Evolutionary conservation across 169 alveolate species (phyloP).

Genomic region (Hammondia hammondi): DNA sequence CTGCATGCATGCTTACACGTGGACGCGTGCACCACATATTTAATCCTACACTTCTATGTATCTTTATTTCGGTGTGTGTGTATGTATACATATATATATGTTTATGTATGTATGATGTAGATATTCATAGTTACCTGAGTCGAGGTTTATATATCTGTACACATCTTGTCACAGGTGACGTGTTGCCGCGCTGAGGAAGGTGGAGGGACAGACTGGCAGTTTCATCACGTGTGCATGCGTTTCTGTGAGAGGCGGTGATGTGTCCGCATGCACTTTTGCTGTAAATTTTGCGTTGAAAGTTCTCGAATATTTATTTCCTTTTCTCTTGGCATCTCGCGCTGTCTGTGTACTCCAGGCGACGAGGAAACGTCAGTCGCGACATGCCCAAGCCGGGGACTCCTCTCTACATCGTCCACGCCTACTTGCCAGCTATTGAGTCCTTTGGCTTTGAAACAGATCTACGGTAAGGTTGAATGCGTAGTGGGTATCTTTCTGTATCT

Average conservation of each 20-base stretch:
- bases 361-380: constrained; percentile 93
- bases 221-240: too few species aligned
- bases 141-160: too few species aligned
- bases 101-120: not conserved
- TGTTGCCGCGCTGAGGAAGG: too few species aligned
- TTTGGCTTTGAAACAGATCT: constrained; percentile 99
- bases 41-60: too few species aligned
- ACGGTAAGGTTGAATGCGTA: constrained; percentile 71
- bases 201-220: too few species aligned
- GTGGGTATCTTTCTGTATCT: not conserved
- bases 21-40: not conserved
- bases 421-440: constrained; percentile 98
- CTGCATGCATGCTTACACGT: not conserved
- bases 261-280: too few species aligned
- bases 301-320: too few species aligned
- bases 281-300: not conserved
- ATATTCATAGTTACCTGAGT: not conserved
- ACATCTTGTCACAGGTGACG: too few species aligned
- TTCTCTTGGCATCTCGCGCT: not conserved
- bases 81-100: not conserved
- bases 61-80: too few species aligned
- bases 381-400: constrained; percentile 94
- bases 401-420: constrained; percentile 93
- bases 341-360: constrained; percentile 75
- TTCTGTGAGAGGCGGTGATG: too few species aligned